A percentile compares a stretch with the other conserved stretches of the same genome.
Conservation (phyloP, 192 early-diverging fungal genomes). For the Umbelopsis isabellina region DNA sequence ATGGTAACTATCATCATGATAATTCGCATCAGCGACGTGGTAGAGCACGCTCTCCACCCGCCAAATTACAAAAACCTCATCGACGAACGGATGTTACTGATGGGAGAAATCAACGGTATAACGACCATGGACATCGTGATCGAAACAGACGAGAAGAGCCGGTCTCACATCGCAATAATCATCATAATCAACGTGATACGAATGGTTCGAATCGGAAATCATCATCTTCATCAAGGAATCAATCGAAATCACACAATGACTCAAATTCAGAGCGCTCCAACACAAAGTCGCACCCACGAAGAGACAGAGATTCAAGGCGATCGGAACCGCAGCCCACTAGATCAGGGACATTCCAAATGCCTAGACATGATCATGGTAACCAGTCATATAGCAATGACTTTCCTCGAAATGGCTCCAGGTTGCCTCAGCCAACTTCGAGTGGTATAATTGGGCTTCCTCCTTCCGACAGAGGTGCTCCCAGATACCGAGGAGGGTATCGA, state of each 20-base stretch:
- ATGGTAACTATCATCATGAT: background rate
- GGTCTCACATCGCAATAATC: background rate
- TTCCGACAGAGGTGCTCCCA: background rate
- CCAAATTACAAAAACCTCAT: background rate
- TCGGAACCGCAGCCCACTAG: conserved; percentile 1
- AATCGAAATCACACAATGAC: too few species aligned
- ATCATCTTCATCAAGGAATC: too few species aligned
- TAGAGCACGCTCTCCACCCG: background rate
- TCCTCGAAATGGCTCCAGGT: background rate
- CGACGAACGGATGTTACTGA: background rate
- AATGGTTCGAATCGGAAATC: too few species aligned
- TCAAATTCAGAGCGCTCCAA: too few species aligned
- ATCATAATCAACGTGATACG: background rate
- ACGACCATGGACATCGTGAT: background rate
- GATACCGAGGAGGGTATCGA: conserved; percentile 9
- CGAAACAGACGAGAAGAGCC: conserved; percentile 3
- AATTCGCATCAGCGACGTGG: background rate
- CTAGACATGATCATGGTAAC: background rate
- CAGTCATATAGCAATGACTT: conserved; percentile 6
- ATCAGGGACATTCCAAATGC: conserved; percentile 5
- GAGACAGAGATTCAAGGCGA: background rate
- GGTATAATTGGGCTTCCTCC: conserved; percentile 21
- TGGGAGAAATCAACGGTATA: background rate
- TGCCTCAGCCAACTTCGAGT: conserved; percentile 16
- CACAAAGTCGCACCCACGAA: too few species aligned